Base-by-base conservation (phyloP, 352 stramenopile genomes). In the Globisporangium ultimum region DNA sequence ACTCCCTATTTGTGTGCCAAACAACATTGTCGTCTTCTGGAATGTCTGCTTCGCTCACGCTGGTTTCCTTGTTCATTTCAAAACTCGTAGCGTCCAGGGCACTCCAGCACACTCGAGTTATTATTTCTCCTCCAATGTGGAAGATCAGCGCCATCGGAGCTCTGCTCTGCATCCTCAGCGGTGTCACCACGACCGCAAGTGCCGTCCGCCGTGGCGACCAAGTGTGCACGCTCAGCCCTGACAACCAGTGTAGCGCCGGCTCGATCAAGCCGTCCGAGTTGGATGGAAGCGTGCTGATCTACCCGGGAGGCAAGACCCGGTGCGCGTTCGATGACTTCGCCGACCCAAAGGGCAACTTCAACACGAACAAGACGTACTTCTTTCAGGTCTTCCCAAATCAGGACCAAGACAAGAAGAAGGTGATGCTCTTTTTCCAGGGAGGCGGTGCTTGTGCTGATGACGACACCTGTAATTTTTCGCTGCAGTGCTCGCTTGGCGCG, bases 391-490 rank as follows among this genome's bases (percentile, higher is more conserved):
- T 32, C 24, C 24, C 24, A 32, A 32, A 32, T 32, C 24, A 32
- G 24, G 24, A 32, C 24, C 24, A 32, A 5, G 24, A 32, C 24
- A 32, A 32, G 42, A 43, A 12, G 10, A 90, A 88, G 64, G 51
- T 90, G 12, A 61, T 90, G 58, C 60, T 90, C 34, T 84, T 77
- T 41, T 80, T 88, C 49, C 76, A 88, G 53, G 80, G 78, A 22
- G 78, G 80, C 36, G 78, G 76, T 20, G 78, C 72, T 8, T 90
- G 80, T 36, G 60, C 78, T 20, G 76, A 88, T 55, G 43, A 70
- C 60, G 52, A 75, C 46, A 88, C 76, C 34, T 90, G 80, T 64
- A 72, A 64, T 43, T 88, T 88, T 46, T 63, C 58, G 0, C 53
- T 87, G 45, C 76, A 87, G 55, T 88, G 80, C 40, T 72, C 73